Base-by-base conservation (phyloP, 768 basidiomycete genomes). In the Coprinopsis strossmayeri region DNA sequence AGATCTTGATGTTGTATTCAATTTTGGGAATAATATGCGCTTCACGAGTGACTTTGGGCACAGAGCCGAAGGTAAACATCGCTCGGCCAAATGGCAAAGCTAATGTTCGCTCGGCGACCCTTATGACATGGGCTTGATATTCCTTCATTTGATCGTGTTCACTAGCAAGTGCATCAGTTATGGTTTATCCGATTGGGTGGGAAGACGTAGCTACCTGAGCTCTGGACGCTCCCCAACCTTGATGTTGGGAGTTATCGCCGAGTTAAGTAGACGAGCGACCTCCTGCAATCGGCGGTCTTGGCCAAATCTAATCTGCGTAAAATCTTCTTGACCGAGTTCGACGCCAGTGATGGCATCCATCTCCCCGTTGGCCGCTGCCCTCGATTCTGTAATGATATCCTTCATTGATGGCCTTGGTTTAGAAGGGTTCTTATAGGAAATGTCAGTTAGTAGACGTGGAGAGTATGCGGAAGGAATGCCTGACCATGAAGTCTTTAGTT, bases 231-330 rank as follows among this genome's bases (percentile, higher is more conserved):
- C 84, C 34, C 71, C 48, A 69, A 73, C 61, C 70, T 72, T 78
- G 39, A 95, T 76, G 1, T 79, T 75, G 0, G 86, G 75, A 15
- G 87, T 64, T 1, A 68, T 69, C 1, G 88, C 87, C 0, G 91
- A 95, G 54, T 87, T 90, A 15, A 99, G 65, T 79, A 98, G 88
- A 1, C 91, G 78, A 11, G 86, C 84, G 3, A 95, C 92, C 61
- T 99, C 96, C 38, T 93, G 88, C 26, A 99, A 62, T 30, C 95
- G 76, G 17, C 87, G 77, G 66, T 99, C 96, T 53, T 89, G 82
- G 5, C 88, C 88, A 59, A 97, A 97, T 2, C 95, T 81, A 42
- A 93, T 86, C 45, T 81, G 81, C 0, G 87, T 79, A 65, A 88
- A 86, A 42, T 86, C 82, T 40, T 84, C 78, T 30, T 82, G 64